Base-by-base conservation (phyloP, 257 asterid genomes). In the Solanum bukasovii region DNA sequence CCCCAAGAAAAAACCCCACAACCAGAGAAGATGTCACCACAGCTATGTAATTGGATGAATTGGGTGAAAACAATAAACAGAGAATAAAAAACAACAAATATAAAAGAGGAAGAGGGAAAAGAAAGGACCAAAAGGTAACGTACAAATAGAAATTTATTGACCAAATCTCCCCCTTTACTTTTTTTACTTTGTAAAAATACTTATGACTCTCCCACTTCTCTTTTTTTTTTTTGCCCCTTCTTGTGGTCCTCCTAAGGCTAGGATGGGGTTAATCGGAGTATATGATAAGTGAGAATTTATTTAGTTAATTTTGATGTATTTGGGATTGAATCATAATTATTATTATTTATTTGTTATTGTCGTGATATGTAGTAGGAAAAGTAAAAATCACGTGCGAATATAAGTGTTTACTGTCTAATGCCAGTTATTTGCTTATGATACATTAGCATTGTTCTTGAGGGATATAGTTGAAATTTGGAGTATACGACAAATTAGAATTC, bases 1-100 rank as follows among this genome's bases (percentile, higher is more conserved):
- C 78, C 78, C 40, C 42, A 14, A 31, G 75, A 68, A 25, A 67
- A 10, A n/a, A 77, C 92, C 95, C 97, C 93, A 91, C 95, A 86
- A 88, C 90, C 91, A 88, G 84, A 33, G 52, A 25, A 73, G 61
- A 77, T 63, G 84, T 46, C 89, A 68, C 75, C 91, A 92, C 93
- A 81, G 87, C 88, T 87, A 33, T 13, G 77, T 13, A 68, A 25
- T 29, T 71, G 46, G 38, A 34, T 56, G 42, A n/a, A 52, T 52
- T 52, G 63, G 63, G 63, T 18, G 63, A 13, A 67, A 67, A 63
- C 61, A 52, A 67, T 67, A 25, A 25, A 25, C 18, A 71, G 11
- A 70, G 25, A 2, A 87, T 13, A 37, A 73, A 61, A 88, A 65
- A 59, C 27, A 42, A 75, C 5, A 44, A 56, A 56, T 75, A 74